Evolutionary conservation across 305 asterid species (phyloP), one percentile per base, ranked within the genome.

Genomic region (Rubia balearica): DNA sequence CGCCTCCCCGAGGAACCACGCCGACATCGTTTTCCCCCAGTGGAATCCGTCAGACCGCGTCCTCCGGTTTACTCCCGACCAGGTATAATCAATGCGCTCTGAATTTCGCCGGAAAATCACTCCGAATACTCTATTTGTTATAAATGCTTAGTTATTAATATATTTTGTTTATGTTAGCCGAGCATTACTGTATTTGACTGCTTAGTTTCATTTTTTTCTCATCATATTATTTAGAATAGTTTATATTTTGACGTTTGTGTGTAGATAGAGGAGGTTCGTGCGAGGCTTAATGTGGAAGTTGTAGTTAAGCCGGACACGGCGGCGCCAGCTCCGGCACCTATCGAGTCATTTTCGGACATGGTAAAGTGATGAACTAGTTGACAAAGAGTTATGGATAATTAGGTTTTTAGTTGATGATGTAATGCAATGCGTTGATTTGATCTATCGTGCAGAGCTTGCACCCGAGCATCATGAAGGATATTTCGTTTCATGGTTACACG

Each of bases 21-120:
- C 91, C 10, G 90, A 88, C 63, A 80, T 87, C 3, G 83, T 86
- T 45, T 77, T 78, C 61, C 92, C 96, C 11, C 79, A 73, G 13
- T 90, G 97, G 97, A 86, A 84, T 74, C 96, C 97, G n/a, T 90
- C 97, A 42, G 94, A 90, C 63, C 97, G 97, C 40, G 85, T 87
- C 78, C 65, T 83, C 77, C 80, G 82, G 10, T 86, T 90, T 72
- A 80, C 81, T 77, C 85, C 89, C n/a, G 96, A 89, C 69, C 97
- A 90, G 96, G 97, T 90, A 42, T 63, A 2, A 62, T 62, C 48
- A 62, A 30, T 30, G 66, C 42, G 21, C 19, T 61, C 66, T 61
- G 10, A 61, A 33, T 60, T 27, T 21, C 36, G 24, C 53, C 53
- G n/a, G n/a, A n/a, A n/a, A n/a, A n/a, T n/a, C n/a, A n/a, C n/a